Base-by-base conservation (phyloP, 2,329 filamentous ascomycete genomes). In the Colletotrichum sansevieriae region DNA sequence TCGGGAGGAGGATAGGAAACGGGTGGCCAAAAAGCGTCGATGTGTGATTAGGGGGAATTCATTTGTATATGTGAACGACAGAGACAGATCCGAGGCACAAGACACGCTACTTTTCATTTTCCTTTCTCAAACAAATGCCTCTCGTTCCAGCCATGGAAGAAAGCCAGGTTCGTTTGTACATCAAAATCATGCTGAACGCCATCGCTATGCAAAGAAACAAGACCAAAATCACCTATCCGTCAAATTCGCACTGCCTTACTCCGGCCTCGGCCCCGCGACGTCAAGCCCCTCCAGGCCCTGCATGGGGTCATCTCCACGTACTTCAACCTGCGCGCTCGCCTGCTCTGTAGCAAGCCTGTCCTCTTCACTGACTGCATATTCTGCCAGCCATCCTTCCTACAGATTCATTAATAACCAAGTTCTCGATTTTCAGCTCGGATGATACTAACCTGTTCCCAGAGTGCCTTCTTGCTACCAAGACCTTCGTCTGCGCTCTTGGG, bases 201-300 rank as follows among this genome's bases (percentile, higher is more conserved):
- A 74, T 79, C 79, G 82, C 83, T 83, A 84, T 84, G 80, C 79
- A 74, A 71, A 61, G 62, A 57, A 67, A 58, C 37, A 29, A 71
- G 61, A 37, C 35, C 56, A 41, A 76, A 78, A 11, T 39, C 62
- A 15, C 41, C 51, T 44, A 12, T 41, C 51, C 56, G 39, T 56
- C 35, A 22, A 35, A 33, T 46, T 75, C 74, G 75, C 74, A 68
- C 73, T 76, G 76, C 59, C 68, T 88, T 78, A 96, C 76, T 88
- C 90, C 63, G 88, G 91, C 79, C 93, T 95, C 12, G 96, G 96
- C 9, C 97, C 97, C 63, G 95, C 97, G 74, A 98, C 93, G 80
- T 98, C 97, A 63, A 98, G 84, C 15, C 92, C 93, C 79, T 98
- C 95, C 7, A 99, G 83, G 39, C 95, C 95, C 81, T 98, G 94